Percentiles rank a stretch among this genome's conserved stretches.
Conservation (phyloP, 2,329 filamentous ascomycete species). For the Sarocladiaceae sp. region DNA sequence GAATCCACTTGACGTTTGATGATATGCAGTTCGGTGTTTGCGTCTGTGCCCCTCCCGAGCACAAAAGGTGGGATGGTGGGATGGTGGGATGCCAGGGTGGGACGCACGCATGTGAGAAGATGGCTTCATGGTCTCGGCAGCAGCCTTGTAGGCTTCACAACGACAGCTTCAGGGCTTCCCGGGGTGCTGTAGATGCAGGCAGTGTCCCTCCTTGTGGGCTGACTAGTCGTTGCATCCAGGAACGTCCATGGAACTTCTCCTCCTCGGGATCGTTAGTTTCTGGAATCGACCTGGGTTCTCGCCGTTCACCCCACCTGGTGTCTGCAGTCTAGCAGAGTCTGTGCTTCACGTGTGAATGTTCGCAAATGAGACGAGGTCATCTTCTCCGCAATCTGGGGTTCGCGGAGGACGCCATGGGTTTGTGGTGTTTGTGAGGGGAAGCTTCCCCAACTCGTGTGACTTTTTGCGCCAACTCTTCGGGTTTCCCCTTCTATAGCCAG, state of each 20-base stretch:
- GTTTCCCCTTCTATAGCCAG: conserved; percentile 7
- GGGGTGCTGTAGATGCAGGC: background rate
- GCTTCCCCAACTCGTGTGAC: conserved; percentile 7
- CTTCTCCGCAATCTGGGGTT: conserved; percentile 11
- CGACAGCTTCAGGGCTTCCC: background rate
- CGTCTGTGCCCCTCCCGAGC: conserved; percentile 1
- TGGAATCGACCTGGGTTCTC: no score
- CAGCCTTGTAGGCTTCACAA: background rate
- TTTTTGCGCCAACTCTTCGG: background rate
- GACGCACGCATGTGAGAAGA: background rate
- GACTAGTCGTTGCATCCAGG: no score
- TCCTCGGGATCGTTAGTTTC: background rate
- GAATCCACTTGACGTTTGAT: background rate
- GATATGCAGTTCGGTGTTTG: conserved; percentile 4
- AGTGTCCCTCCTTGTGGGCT: background rate
- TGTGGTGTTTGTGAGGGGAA: conserved; percentile 10
- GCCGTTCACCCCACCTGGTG: background rate
- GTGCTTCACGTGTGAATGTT: conserved; percentile 7
- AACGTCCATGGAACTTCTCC: background rate
- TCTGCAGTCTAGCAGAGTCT: background rate
- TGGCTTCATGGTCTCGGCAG: background rate
- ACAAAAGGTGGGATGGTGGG: no score
- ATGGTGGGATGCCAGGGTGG: background rate
- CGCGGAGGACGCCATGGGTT: background rate
- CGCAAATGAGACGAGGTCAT: background rate